Conservation (phyloP, 2,329 filamentous ascomycete genomes). For the Penicillium olsonii region DNA sequence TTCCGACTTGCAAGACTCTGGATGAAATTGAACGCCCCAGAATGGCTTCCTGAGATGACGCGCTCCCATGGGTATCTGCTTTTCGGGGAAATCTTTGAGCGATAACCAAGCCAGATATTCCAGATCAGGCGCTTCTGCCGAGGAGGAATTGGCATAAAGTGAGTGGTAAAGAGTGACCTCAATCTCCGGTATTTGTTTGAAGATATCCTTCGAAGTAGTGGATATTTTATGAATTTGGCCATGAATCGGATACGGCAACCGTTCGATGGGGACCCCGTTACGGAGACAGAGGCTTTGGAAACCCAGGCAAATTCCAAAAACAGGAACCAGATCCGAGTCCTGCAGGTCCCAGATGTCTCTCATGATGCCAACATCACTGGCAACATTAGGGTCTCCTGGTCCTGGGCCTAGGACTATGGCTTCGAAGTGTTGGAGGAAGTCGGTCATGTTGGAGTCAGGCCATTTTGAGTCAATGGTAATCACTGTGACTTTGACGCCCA, state of each 20-base stretch:
- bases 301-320: constrained; percentile 85
- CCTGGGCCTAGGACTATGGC: constrained; percentile 90
- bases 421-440: constrained; percentile 65
- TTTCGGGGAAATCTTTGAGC: constrained; percentile 40
- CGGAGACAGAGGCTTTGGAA: constrained; percentile 78
- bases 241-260: constrained; percentile 73
- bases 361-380: constrained; percentile 81
- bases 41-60: constrained; percentile 70
- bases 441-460: constrained; percentile 46
- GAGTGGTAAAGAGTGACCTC: constrained; percentile 77
- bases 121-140: constrained; percentile 30
- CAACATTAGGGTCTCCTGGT: constrained; percentile 73
- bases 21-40: constrained; percentile 89
- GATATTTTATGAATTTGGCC: constrained; percentile 73
- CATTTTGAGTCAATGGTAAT: constrained; percentile 67
- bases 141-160: constrained; percentile 50
- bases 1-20: constrained; percentile 80
- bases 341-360: constrained; percentile 70
- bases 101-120: constrained; percentile 64
- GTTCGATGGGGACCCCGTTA: constrained; percentile 66
- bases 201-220: constrained; percentile 65
- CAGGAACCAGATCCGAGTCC: constrained; percentile 64
- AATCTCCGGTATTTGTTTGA: constrained; percentile 61
- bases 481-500: constrained; percentile 68
- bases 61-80: constrained; percentile 71